phyloP scores from a whole-genome alignment of 2,329 filamentous ascomycete species.

The Colletotrichum magnum region DNA sequence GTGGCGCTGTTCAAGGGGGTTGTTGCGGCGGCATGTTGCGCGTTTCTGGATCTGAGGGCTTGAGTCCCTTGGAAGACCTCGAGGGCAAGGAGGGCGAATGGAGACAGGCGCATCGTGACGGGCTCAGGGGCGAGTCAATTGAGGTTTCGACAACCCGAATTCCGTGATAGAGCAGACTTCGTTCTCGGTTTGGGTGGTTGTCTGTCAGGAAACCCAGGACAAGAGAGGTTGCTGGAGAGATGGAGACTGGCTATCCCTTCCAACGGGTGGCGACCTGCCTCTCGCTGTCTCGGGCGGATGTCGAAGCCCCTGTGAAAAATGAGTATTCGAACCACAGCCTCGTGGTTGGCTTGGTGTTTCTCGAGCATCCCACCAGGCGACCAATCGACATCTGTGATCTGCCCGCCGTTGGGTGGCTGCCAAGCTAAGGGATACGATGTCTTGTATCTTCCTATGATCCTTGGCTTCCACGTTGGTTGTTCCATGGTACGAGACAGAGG shows the following conservation, averaged over 20 bases:
- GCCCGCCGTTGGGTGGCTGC: too few species aligned
- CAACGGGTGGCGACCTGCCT: not conserved
- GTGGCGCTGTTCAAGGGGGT: not conserved
- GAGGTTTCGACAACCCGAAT: too few species aligned
- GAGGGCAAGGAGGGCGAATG: not conserved
- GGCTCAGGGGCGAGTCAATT: too few species aligned
- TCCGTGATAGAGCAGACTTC: not conserved
- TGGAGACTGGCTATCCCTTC: not conserved
- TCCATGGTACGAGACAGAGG: too few species aligned
- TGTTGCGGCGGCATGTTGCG: not conserved
- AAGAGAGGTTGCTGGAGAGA: too few species aligned
- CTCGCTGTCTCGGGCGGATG: too few species aligned
- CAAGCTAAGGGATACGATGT: too few species aligned
- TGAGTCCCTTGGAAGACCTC: not conserved
- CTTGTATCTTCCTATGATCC: too few species aligned
- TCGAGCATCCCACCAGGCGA: not conserved
- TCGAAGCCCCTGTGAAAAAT: not conserved
- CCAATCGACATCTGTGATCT: not conserved
- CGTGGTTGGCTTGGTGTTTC: not conserved
- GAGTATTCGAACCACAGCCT: not conserved
- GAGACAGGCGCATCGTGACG: not conserved
- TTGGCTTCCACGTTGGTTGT: too few species aligned
- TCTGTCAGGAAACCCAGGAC: not conserved
- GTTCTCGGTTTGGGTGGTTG: not conserved
- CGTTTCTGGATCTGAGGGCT: not conserved